Conservation (phyloP, 768 basidiomycete species). For the Asterophora parasitica region DNA sequence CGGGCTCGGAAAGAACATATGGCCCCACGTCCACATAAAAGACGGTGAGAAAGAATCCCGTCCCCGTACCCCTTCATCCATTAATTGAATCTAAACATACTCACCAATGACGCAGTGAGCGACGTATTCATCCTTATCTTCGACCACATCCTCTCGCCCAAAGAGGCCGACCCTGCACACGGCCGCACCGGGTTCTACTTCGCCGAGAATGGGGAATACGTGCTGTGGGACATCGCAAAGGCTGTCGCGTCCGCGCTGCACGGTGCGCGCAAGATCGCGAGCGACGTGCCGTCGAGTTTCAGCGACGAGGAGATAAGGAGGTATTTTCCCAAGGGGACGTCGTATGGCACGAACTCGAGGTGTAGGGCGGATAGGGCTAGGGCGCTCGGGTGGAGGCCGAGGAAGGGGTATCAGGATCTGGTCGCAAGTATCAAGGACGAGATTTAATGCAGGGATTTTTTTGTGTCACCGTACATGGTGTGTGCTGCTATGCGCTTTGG, state of each 20-base stretch:
- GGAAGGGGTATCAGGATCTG: constrained; percentile 44
- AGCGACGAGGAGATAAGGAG: constrained; percentile 35
- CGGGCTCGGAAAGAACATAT: constrained; percentile 48
- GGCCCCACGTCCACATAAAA: constrained; percentile 44
- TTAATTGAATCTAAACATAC: neutral
- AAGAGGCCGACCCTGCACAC: constrained; percentile 27
- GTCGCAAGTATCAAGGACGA: constrained; percentile 37
- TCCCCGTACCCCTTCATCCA: too few species aligned
- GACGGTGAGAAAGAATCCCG: constrained; percentile 6
- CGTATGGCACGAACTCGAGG: constrained; percentile 38
- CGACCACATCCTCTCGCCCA: constrained; percentile 29
- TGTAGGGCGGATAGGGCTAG: constrained; percentile 37
- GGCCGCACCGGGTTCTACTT: constrained; percentile 46
- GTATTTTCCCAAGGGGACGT: constrained; percentile 33
- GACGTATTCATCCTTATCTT: constrained; percentile 41
- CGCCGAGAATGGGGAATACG: constrained; percentile 44
- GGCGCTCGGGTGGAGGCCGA: constrained; percentile 50
- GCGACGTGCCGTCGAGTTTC: constrained; percentile 40
- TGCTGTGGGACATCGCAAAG: constrained; percentile 29
- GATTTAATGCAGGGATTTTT: neutral
- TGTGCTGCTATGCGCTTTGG: too few species aligned
- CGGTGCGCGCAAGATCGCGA: constrained; percentile 28
- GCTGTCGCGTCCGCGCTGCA: constrained; percentile 33
- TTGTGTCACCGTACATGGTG: too few species aligned
- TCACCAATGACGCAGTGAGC: constrained; percentile 27